Base-by-base conservation (phyloP, 1,284 basidiomycete species). In the Ganoderma lingzhi region DNA sequence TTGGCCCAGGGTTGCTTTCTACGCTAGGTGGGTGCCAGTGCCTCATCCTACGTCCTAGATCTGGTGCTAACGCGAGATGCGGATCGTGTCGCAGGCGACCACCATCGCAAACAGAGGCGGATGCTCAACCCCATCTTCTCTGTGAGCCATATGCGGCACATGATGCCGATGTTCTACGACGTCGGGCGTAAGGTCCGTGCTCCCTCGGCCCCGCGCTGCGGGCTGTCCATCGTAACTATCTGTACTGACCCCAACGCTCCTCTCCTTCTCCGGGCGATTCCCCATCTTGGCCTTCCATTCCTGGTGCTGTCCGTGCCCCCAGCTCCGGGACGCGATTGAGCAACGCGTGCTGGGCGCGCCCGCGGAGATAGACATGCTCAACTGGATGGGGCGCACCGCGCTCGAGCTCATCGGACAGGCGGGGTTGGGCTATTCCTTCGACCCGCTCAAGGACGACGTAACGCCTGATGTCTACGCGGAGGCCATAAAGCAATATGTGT, bases 361-460 rank as follows among this genome's bases (percentile, higher is more conserved):
- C 12, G 68, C 74, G 62, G 78, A 78, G 62, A 72, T 82, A 62
- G 78, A 82, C 64, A 72, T 83, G 63, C 71, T 80, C 9, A 71
- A 76, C 53, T 82, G 81, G 78, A 79, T 79, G 76, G 78, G 76
- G 12, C 78, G 79, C 56, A 75, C 78, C 9, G 78, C 82, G 32
- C 75, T 83, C 19, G 82, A 83, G 74, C 75, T 80, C 23, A 77
- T 83, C 66, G 80, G 80, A 1, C 80, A 81, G 69, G 80, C 78
- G 2, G 80, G 80, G 0, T 74, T 82, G 12, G 81, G 81, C 14
- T 78, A 82, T 70, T 79, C 81, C 19, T 82, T 83, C 70, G 76
- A 80, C 65, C 74, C 79, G 3, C 74, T 82, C 32, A 69, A 74
- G 59, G 72, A 76, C 17, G 73, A 78, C 37, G 70, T 71, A 42